Conservation (phyloP, 805 yeast genomes). For the Lachancea nothofagi region DNA sequence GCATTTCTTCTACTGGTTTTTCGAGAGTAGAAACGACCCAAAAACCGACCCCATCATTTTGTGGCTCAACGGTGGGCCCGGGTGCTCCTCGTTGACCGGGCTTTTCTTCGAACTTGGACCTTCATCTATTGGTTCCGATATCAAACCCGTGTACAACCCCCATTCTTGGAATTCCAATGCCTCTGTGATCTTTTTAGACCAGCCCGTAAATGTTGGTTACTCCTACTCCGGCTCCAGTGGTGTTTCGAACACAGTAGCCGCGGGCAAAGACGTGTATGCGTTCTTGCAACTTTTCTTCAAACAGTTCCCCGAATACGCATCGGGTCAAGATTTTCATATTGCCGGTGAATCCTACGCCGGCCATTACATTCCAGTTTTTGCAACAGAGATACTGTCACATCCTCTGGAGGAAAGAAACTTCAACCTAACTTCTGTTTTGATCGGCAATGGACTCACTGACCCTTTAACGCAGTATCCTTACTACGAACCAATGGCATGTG, state of each 20-base stretch:
- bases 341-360: constrained; percentile 95
- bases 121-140: constrained; percentile 54
- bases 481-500: constrained; percentile 93
- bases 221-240: constrained; percentile 55
- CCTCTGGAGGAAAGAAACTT: constrained; percentile 48
- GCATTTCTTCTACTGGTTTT: constrained; percentile 81
- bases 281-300: constrained; percentile 74
- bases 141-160: constrained; percentile 65
- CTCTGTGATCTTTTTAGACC: constrained; percentile 79
- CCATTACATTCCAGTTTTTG: constrained; percentile 88
- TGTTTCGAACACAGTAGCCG: constrained; percentile 70
- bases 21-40: constrained; percentile 88
- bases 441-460: constrained; percentile 90
- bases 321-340: constrained; percentile 63
- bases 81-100: constrained; percentile 86
- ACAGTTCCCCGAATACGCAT: constrained; percentile 54
- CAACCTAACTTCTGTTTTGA: constrained; percentile 69
- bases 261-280: constrained; percentile 77
- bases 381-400: constrained; percentile 69
- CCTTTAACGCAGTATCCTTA: constrained; percentile 71
- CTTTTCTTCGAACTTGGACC: constrained; percentile 86
- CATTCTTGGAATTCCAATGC: constrained; percentile 83
- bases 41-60: constrained; percentile 74
- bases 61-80: constrained; percentile 96
- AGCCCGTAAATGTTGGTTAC: constrained; percentile 83